Evolutionary conservation across 2,329 filamentous ascomycete genomes (phyloP).

Genomic region (Penicillium decumbens): DNA sequence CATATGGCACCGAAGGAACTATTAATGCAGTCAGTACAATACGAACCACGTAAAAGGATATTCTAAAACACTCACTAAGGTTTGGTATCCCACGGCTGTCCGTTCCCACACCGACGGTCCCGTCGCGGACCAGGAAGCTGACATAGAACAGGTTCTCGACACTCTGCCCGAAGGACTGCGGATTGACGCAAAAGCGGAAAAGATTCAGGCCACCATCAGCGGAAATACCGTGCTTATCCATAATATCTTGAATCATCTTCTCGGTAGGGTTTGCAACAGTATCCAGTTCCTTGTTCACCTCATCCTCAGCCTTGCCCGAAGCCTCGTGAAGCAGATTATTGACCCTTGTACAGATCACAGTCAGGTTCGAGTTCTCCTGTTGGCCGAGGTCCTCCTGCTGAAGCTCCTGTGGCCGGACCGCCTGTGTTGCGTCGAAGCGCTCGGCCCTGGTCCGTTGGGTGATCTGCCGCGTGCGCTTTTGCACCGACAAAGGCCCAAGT

Average conservation of each 20-base stretch:
- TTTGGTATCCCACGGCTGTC: constrained; percentile 74
- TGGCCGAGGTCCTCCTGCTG: constrained; percentile 67
- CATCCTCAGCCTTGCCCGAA: constrained; percentile 44
- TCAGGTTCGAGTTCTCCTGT: constrained; percentile 73
- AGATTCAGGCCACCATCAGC: constrained; percentile 68
- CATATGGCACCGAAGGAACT: constrained; percentile 45
- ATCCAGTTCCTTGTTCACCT: constrained; percentile 44
- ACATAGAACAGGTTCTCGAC: constrained; percentile 97
- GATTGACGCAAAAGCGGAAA: constrained; percentile 86
- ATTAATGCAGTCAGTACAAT: constrained; percentile 19
- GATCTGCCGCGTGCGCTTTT: constrained; percentile 72
- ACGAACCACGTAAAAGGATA: not conserved
- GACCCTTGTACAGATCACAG: constrained; percentile 72
- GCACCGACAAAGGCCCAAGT: constrained; percentile 79
- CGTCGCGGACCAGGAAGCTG: constrained; percentile 88
- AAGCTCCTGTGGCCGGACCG: constrained; percentile 70
- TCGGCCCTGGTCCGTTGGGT: constrained; percentile 66
- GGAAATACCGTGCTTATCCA: constrained; percentile 63
- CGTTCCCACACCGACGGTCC: constrained; percentile 66
- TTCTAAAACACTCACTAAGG: constrained; percentile 57
- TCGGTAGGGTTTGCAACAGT: constrained; percentile 30
- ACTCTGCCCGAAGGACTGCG: constrained; percentile 84
- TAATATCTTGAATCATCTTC: constrained; percentile 48
- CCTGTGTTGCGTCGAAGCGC: constrained; percentile 63
- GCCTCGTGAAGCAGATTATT: constrained; percentile 54